phyloP scores from a whole-genome alignment of 1,284 basidiomycete species.

The Cutaneotrichosporon dermatis region DNA sequence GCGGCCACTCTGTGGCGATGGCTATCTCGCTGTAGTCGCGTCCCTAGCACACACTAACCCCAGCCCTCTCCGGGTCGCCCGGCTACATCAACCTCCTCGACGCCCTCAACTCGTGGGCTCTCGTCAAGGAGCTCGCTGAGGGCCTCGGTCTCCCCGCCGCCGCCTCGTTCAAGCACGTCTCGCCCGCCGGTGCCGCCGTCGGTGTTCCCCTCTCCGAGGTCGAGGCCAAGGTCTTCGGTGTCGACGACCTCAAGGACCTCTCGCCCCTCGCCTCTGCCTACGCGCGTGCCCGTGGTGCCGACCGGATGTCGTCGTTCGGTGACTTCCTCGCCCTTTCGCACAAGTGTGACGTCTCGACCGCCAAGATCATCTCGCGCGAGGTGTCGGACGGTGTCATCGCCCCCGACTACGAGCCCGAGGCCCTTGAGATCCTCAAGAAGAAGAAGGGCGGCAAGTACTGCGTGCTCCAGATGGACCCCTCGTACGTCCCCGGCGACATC shows the following conservation, averaged over 20 bases:
- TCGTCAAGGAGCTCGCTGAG: constrained; percentile 90
- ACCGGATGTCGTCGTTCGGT: constrained; percentile 98
- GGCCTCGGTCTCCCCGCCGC: constrained; percentile 79
- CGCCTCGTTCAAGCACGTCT: constrained; percentile 99
- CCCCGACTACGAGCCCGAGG: constrained; percentile 82
- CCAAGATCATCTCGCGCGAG: constrained; percentile 93
- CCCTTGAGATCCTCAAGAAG: constrained; percentile 84
- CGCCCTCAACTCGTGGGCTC: constrained; percentile 92
- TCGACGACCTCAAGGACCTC: constrained; percentile 85
- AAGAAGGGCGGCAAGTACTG: constrained; percentile 99
- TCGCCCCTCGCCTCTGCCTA: constrained; percentile 90
- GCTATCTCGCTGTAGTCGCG: background rate
- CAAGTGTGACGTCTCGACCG: constrained; percentile 87
- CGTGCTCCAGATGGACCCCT: constrained; percentile 85
- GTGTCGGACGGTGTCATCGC: constrained; percentile 98
- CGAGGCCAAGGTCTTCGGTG: constrained; percentile 93
- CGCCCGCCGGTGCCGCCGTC: constrained; percentile 92
- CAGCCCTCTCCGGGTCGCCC: constrained; percentile 87
- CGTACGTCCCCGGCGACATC: constrained; percentile 66
- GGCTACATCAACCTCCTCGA: constrained; percentile 99
- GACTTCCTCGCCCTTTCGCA: constrained; percentile 97
- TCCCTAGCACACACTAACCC: background rate
- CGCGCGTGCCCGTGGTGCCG: constrained; percentile 91
- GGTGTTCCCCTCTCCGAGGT: constrained; percentile 76
- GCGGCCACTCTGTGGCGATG: background rate